Evolutionary conservation across 768 basidiomycete genomes (phyloP).

Genomic region (Daedaleopsis sinensis): DNA sequence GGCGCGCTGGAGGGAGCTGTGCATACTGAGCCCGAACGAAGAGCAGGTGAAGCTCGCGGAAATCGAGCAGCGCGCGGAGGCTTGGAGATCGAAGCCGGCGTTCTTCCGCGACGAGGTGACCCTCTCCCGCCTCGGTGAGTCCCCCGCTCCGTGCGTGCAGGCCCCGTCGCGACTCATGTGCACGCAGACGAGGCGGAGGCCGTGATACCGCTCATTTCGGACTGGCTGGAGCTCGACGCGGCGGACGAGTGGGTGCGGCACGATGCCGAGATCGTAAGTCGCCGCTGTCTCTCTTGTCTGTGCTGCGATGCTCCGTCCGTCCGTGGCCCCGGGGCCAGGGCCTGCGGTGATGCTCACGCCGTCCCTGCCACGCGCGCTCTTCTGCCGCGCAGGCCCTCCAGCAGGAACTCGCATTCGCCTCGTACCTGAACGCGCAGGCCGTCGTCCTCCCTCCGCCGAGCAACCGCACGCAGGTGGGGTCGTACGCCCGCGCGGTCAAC

Average conservation of each 20-base stretch:
- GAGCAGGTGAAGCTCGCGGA: slow-evolving; percentile 38
- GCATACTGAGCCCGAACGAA: slow-evolving; percentile 60
- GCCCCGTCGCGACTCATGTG: neutral
- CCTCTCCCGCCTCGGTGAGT: slow-evolving; percentile 82
- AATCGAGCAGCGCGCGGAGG: slow-evolving; percentile 72
- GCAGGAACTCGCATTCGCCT: slow-evolving; percentile 91
- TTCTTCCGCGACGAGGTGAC: slow-evolving; percentile 88
- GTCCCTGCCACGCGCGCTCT: neutral
- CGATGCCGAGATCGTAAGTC: slow-evolving; percentile 90
- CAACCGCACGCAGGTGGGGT: slow-evolving; percentile 81
- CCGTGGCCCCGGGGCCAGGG: neutral
- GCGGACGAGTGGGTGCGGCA: slow-evolving; percentile 92
- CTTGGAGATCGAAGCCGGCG: slow-evolving; percentile 82
- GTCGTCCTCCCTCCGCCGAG: slow-evolving; percentile 89
- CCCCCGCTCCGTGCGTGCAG: neutral
- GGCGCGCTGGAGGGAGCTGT: slow-evolving; percentile 87
- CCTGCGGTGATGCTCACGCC: neutral
- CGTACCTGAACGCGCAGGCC: slow-evolving; percentile 85
- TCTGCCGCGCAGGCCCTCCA: slow-evolving; percentile 72
- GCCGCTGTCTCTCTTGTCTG: slow-evolving; percentile 1
- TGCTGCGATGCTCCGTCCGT: neutral
- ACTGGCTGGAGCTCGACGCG: slow-evolving; percentile 96
- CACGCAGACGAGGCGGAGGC: slow-evolving; percentile 70
- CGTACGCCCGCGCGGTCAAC: slow-evolving; percentile 91
- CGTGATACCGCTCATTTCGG: slow-evolving; percentile 78